These are phyloP conservation scores for Tuber melanosporum DNA, from an alignment of 495 filamentous ascomycete genomes.

Conservation along the genomic window DNA sequence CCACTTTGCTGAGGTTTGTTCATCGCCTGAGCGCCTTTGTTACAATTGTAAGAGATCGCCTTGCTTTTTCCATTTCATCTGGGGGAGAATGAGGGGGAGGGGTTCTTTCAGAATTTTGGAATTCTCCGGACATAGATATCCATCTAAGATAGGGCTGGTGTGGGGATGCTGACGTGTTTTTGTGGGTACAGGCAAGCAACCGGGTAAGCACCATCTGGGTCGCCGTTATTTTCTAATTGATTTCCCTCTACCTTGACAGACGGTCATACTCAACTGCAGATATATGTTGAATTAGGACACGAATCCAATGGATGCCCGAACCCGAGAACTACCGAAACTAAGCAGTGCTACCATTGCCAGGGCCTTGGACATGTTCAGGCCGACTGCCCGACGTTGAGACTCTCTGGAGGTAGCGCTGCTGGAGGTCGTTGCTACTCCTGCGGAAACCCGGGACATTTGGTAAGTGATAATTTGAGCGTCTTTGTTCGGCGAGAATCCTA, in stretches of 20 bases:
- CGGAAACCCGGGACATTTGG: conserved; percentile 83
- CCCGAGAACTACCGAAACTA: conserved; percentile 92
- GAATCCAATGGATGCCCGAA: conserved; percentile 95
- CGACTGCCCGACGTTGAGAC: conserved; percentile 92
- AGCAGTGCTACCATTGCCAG: conserved; percentile 99
- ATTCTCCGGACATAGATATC: conserved; percentile 41
- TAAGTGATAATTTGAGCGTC: conserved; percentile 38
- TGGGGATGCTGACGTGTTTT: conserved; percentile 35
- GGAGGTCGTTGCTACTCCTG: conserved; percentile 94
- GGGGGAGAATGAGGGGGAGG: background rate
- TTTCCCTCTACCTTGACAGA: conserved; percentile 42
- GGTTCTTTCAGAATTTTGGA: conserved; percentile 6
- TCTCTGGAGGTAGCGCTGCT: conserved; percentile 60
- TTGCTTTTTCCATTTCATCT: conserved; percentile 12
- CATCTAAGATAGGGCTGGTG: conserved; percentile 8
- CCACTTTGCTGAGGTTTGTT: conserved; percentile 97
- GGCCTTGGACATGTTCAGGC: conserved; percentile 97
- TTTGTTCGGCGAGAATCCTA: conserved; percentile 1
- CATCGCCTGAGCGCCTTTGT: conserved; percentile 92
- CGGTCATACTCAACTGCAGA: conserved; percentile 29
- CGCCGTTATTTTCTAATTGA: conserved; percentile 27
- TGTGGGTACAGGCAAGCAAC: conserved; percentile 64
- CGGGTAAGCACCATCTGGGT: conserved; percentile 53
- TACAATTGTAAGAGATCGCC: conserved; percentile 76
- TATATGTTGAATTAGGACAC: conserved; percentile 57